Percentiles rank a stretch among this genome's conserved stretches.
Conservation (phyloP, 176 grass and related monocot genomes). For the Dactylis glomerata region DNA sequence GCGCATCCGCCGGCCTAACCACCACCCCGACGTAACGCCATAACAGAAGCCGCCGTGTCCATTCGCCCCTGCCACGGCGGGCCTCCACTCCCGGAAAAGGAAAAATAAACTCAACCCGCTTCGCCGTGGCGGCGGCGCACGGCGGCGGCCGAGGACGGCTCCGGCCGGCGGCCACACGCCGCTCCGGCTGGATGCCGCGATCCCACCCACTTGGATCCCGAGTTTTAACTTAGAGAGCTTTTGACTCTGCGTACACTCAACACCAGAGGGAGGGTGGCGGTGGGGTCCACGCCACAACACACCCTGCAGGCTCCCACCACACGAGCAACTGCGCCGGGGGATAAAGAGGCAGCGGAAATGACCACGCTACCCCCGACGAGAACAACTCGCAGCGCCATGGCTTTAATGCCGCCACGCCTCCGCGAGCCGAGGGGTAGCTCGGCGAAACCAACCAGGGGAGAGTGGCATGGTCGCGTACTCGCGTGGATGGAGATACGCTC, state of each 20-base stretch:
- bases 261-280: neutral
- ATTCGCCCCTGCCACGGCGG: neutral
- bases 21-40: constrained; percentile 17
- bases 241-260: constrained; percentile 31
- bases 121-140: neutral
- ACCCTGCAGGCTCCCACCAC: constrained; percentile 51
- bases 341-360: constrained; percentile 36
- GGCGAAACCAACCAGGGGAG: neutral
- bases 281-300: constrained; percentile 1
- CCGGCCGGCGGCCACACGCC: neutral
- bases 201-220: constrained; percentile 16
- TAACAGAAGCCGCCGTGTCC: neutral
- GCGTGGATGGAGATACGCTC: neutral
- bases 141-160: neutral
- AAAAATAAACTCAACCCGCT: neutral
- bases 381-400: neutral
- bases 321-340: constrained; percentile 50
- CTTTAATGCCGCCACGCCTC: neutral
- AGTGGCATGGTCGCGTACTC: constrained; percentile 11
- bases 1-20: constrained; percentile 21
- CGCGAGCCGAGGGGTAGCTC: neutral
- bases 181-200: neutral
- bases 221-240: constrained; percentile 9
- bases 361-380: neutral
- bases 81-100: neutral